Evolutionary conservation across 2,329 filamentous ascomycete species (phyloP), one percentile per base, ranked within the genome.

Genomic region (Phoma sp.): DNA sequence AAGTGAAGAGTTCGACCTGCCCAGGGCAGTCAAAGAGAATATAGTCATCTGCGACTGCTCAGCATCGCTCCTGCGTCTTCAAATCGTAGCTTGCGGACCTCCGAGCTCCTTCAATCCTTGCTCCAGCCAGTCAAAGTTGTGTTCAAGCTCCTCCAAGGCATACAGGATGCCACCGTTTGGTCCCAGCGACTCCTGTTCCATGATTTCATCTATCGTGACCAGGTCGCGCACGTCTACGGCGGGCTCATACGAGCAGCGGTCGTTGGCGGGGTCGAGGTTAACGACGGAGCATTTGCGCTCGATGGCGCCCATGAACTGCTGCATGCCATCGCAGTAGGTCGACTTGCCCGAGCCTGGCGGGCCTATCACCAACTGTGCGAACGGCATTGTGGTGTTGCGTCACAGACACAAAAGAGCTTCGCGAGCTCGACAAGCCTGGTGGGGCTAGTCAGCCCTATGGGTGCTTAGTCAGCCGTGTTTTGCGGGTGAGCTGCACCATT

Each of bases 241-340:
- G 67, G 88, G 91, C 18, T 89, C 87, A 75, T 98, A 99, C 58
- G 86, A 90, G 1, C 92, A 95, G 56, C 89, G 87, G 70, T 98
- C 93, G 80, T 99, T 99, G 49, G 95, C 95, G 24, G 95, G 95
- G 77, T 99, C 95, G 62, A 99, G 88, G 73, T 99, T 99, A 55
- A 97, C 91, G 33, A 98, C 87, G 13, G 91, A 96, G 80, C 91
- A 96, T 75, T 96, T 93, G 52, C 95, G 89, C 57, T 93, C 92
- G 72, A 99, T 96, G 60, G 95, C 93, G 62, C 89, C 89, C 83
- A 98, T 89, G 79, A 99, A 99, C 78, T 99, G 95, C 71, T 97
- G 91, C 90, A 99, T 96, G 72, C 95, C 95, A 86, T 98, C 91
- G 81, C 93, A 98, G 75, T 96, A 97, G 7, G 95, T 99, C 61